phyloP scores from a whole-genome alignment of 345 rosid genomes.

The Punica granatum region DNA sequence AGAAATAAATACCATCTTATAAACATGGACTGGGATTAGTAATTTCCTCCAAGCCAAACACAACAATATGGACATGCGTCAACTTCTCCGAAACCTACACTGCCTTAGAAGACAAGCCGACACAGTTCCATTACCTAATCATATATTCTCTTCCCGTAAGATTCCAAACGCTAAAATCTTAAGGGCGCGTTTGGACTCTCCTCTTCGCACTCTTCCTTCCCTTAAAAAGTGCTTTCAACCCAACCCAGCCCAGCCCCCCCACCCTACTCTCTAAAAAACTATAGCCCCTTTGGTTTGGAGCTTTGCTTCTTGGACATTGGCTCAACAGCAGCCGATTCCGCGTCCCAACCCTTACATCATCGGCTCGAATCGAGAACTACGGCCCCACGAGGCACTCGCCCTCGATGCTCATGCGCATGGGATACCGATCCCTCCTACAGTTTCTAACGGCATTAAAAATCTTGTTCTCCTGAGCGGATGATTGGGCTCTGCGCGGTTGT shows the following conservation, averaged over 20 bases:
- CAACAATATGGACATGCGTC: constrained; percentile 16
- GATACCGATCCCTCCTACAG: too few species aligned
- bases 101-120: constrained; percentile 19
- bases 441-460: too few species aligned
- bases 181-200: constrained; percentile 26
- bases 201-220: constrained; percentile 5
- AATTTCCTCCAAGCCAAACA: neutral
- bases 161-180: constrained; percentile 45
- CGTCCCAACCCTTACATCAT: constrained; percentile 22
- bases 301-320: constrained; percentile 37
- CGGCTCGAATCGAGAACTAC: too few species aligned
- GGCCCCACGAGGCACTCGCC: neutral
- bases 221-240: constrained; percentile 16
- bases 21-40: too few species aligned
- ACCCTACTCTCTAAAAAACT: constrained; percentile 6
- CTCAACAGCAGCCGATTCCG: constrained; percentile 29
- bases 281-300: constrained; percentile 6
- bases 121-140: constrained; percentile 13
- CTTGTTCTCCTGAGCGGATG: too few species aligned
- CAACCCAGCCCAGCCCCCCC: neutral
- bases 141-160: constrained; percentile 26
- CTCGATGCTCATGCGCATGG: too few species aligned
- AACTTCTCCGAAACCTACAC: constrained; percentile 23
- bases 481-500: too few species aligned
- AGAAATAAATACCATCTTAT: too few species aligned